These are phyloP conservation scores for Cladophialophora psammophila DNA, from an alignment of 2,329 filamentous ascomycete species.

Conservation along the genomic window DNA sequence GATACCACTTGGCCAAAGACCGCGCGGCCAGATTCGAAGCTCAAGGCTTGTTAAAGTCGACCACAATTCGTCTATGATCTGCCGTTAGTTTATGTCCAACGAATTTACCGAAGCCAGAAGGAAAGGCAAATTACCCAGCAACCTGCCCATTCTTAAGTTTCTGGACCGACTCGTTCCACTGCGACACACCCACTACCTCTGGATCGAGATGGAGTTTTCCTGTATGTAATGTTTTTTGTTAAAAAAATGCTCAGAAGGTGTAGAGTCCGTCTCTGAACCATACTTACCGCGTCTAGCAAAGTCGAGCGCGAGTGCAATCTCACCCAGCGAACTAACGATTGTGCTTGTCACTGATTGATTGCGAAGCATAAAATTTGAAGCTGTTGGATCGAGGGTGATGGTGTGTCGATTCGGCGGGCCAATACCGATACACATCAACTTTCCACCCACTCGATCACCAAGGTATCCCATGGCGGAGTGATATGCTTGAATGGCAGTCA, in stretches of 20 bases:
- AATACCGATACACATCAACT: slow-evolving; percentile 60
- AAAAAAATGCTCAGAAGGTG: not conserved
- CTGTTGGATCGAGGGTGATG: slow-evolving; percentile 28
- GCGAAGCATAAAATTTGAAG: slow-evolving; percentile 29
- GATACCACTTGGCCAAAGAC: no score
- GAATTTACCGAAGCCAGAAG: not conserved
- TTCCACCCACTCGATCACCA: slow-evolving; percentile 57
- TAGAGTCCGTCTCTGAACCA: not conserved
- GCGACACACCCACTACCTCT: slow-evolving; percentile 34
- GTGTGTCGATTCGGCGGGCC: slow-evolving; percentile 34
- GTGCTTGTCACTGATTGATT: slow-evolving; percentile 33
- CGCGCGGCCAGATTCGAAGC: not conserved
- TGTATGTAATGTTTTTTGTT: slow-evolving; percentile 5
- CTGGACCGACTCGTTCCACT: slow-evolving; percentile 38
- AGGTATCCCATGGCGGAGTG: slow-evolving; percentile 52
- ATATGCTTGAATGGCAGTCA: slow-evolving; percentile 50
- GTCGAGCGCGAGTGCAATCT: slow-evolving; percentile 33
- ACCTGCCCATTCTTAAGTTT: slow-evolving; percentile 39
- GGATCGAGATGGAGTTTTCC: slow-evolving; percentile 39
- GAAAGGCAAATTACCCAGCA: slow-evolving; percentile 33
- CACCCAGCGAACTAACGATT: slow-evolving; percentile 29
- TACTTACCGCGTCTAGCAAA: slow-evolving; percentile 34
- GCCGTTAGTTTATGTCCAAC: not conserved
- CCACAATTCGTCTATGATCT: slow-evolving; percentile 36
- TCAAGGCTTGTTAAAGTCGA: slow-evolving; percentile 39